Conservation (phyloP, 2,329 filamentous ascomycete species). For the Aspergillus novoparasiticus region DNA sequence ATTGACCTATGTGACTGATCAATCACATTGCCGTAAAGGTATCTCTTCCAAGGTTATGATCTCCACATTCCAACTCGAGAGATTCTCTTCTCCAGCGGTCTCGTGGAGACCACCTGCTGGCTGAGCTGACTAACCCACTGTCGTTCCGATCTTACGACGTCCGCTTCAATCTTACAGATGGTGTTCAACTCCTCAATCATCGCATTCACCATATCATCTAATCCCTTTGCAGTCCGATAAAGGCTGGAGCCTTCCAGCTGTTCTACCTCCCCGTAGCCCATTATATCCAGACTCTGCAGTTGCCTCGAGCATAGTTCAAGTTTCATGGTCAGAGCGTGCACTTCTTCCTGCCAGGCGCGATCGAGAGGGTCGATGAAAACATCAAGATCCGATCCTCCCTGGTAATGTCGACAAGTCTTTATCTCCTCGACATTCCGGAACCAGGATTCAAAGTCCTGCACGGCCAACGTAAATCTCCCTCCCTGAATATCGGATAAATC, state of each 20-base stretch:
- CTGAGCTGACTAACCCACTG: conserved; percentile 34
- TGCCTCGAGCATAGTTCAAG: conserved; percentile 39
- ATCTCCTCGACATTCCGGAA: conserved; percentile 33
- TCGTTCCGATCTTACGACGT: conserved; percentile 38
- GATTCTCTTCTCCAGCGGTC: conserved; percentile 11
- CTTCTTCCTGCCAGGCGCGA: conserved; percentile 37
- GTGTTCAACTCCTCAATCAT: conserved; percentile 42
- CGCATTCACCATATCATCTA: conserved; percentile 33
- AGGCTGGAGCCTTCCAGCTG: conserved; percentile 34
- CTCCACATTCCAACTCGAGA: conserved; percentile 33
- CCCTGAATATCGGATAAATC: conserved; percentile 30
- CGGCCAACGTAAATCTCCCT: conserved; percentile 33
- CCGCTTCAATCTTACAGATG: conserved; percentile 39
- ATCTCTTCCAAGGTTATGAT: conserved; percentile 15
- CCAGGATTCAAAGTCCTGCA: conserved; percentile 42
- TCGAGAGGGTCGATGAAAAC: conserved; percentile 41
- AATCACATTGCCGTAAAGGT: background rate
- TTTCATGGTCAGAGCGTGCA: conserved; percentile 31
- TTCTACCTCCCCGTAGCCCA: conserved; percentile 29
- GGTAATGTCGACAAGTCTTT: conserved; percentile 18
- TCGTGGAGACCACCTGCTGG: conserved; percentile 24
- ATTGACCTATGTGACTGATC: background rate
- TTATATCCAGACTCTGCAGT: conserved; percentile 41
- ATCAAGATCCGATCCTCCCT: conserved; percentile 15
- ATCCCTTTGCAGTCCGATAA: conserved; percentile 28